Base-by-base conservation (phyloP, 2,329 filamentous ascomycete species). In the Myotisia sp. region DNA sequence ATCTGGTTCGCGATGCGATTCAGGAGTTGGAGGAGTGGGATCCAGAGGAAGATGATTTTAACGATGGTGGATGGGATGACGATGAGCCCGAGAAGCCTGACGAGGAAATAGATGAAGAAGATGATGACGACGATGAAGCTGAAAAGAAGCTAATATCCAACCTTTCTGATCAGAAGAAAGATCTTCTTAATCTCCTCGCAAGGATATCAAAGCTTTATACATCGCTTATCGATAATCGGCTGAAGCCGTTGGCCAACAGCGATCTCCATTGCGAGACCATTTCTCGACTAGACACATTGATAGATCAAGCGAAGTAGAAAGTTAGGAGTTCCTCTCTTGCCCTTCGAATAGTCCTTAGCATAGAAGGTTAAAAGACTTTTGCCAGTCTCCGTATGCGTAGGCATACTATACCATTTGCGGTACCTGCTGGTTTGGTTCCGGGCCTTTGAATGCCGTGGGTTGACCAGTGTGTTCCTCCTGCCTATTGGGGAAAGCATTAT, bases 21-120 rank as follows among this genome's bases (percentile, higher is more conserved):
- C 73, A 81, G 42, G 87, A 94, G 59, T 56, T 94, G 43, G 82
- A 84, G 52, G 83, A 87, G 46, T 94, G 86, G 84, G 74, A 77
- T 13, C 79, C 84, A 1, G 79, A 84, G 47, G 69, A 72, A 6
- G 67, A 70, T 0, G 70, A 73, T 3, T 74, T 74, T 1, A 49
- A 55, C 12, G 47, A 44, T 4, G 42, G 47, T 12, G 39, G 37
- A 3, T 44, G 48, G 2, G 40, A 45, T 3, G 35, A 38, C 12
- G 41, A 43, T 8, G 38, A 44, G 3, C 38, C 38, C 2, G 42
- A 39, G 6, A 42, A 49, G 1, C 37, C 43, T 1, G 41, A 44
- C 2, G 41, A 19, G n/a, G 18, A 9, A 14, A 34, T 31, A 16
- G 39, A 47, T 37, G 37, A 39, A 26, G 41, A 42, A 1, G 44